These are phyloP conservation scores for Mucor lusitanicus DNA, from an alignment of 371 early-diverging fungal species.

Conservation along the genomic window DNA sequence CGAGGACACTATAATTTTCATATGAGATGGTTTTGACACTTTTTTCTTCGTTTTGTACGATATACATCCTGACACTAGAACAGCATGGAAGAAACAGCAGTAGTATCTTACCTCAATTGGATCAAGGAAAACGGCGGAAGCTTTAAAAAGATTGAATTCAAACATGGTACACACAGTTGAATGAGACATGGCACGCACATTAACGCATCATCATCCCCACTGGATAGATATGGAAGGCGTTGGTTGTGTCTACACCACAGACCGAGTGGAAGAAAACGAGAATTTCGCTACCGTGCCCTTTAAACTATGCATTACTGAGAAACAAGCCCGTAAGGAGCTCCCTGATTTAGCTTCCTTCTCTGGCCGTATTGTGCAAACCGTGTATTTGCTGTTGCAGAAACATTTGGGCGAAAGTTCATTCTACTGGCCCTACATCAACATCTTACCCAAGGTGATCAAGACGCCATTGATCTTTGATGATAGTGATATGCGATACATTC, in stretches of 20 bases:
- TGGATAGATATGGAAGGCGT: conserved; percentile 34
- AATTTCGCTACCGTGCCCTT: conserved; percentile 44
- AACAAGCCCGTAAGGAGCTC: conserved; percentile 41
- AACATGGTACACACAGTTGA: conserved; percentile 25
- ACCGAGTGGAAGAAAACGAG: conserved; percentile 31
- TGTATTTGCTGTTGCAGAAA: conserved; percentile 45
- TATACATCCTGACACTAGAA: background rate
- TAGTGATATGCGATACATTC: conserved; percentile 47
- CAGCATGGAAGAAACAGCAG: conserved; percentile 12
- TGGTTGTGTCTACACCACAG: conserved; percentile 44
- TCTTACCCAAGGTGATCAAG: conserved; percentile 47
- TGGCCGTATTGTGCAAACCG: conserved; percentile 37
- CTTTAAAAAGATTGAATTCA: conserved; percentile 42
- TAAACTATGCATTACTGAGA: conserved; percentile 45
- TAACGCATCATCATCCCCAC: background rate
- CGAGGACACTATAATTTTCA: too few species aligned
- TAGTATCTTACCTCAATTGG: conserved; percentile 34
- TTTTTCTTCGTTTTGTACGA: background rate
- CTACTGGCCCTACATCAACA: conserved; percentile 53
- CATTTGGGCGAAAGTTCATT: conserved; percentile 39
- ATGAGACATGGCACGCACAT: background rate
- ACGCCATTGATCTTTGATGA: conserved; percentile 46
- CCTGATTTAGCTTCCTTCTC: conserved; percentile 31
- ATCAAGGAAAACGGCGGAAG: conserved; percentile 41
- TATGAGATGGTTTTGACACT: background rate